phyloP scores from a whole-genome alignment of 306 rosid genomes.

The Alnus rubra region DNA sequence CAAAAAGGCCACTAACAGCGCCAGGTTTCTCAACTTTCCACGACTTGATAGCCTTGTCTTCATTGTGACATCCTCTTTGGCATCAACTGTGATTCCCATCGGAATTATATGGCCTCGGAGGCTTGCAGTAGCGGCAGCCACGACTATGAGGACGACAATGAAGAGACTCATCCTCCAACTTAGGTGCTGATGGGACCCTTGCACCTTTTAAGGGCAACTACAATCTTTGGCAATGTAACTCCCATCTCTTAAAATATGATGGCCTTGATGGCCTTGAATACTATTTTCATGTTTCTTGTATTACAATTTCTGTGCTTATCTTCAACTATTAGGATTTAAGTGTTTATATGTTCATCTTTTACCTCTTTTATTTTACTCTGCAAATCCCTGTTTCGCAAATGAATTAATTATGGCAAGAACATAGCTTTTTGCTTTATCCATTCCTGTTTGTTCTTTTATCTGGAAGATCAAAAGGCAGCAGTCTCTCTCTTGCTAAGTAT shows the following conservation, averaged over 20 bases:
- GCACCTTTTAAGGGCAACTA: not conserved
- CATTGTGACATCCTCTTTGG: not conserved
- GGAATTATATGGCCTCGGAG: not conserved
- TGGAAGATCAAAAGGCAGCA: no score
- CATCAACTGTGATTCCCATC: not conserved
- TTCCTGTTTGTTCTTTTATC: no score
- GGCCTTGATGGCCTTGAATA: not conserved
- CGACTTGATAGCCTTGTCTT: not conserved
- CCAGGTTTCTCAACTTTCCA: conserved; percentile 7
- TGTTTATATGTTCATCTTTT: no score
- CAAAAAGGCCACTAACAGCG: conserved; percentile 25
- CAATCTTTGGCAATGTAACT: conserved; percentile 5
- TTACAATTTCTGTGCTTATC: no score
- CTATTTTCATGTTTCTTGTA: no score
- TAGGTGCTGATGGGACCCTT: not conserved
- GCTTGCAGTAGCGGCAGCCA: not conserved
- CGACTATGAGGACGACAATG: not conserved
- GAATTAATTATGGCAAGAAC: no score
- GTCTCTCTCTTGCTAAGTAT: no score
- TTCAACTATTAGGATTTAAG: no score
- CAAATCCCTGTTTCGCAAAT: no score
- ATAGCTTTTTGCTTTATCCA: no score
- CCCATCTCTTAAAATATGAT: not conserved
- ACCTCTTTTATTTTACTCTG: no score
- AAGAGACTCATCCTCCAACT: not conserved